A percentile compares a stretch with the other conserved stretches of the same genome.
Evolutionary conservation across 2,329 filamentous ascomycete genomes (phyloP).

Genomic region (Colletotrichum sp.): DNA sequence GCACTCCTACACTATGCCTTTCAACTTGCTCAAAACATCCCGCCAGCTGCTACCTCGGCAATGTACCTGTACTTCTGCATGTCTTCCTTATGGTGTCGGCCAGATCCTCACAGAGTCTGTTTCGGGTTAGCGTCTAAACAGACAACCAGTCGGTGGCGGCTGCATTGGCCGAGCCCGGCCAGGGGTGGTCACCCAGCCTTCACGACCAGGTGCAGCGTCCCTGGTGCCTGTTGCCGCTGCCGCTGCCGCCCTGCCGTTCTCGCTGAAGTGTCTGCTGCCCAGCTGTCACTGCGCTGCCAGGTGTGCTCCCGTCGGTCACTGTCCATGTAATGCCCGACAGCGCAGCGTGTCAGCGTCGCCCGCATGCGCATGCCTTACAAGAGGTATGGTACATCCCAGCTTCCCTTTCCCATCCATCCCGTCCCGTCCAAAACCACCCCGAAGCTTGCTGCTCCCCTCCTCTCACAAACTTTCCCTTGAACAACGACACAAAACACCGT

Average conservation of each 20-base stretch:
- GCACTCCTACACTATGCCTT: not conserved
- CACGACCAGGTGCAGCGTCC: not conserved
- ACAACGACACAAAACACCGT: constrained; percentile 15
- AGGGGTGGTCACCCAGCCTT: not conserved
- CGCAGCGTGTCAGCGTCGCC: not conserved
- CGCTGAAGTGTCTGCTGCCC: not conserved
- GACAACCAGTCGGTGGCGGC: not conserved
- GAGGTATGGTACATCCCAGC: not conserved
- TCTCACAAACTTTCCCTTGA: constrained; percentile 5
- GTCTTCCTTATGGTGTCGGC: not conserved
- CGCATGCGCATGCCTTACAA: not conserved
- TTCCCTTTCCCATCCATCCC: not conserved
- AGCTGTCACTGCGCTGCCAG: not conserved
- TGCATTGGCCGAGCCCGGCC: not conserved
- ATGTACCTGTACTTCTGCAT: not conserved
- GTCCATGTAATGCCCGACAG: not conserved
- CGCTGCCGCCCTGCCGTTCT: not conserved
- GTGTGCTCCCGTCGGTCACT: not conserved
- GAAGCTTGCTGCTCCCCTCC: constrained; percentile 7
- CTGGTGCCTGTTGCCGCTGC: constrained; percentile 5
- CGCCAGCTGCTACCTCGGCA: too few relatives aligned
- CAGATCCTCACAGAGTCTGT: not conserved
- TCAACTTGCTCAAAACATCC: not conserved
- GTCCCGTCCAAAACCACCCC: constrained; percentile 8
- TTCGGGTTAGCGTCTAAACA: not conserved